Evolutionary conservation across 495 filamentous ascomycete species (phyloP).

Genomic region (Aspergillus baeticus): DNA sequence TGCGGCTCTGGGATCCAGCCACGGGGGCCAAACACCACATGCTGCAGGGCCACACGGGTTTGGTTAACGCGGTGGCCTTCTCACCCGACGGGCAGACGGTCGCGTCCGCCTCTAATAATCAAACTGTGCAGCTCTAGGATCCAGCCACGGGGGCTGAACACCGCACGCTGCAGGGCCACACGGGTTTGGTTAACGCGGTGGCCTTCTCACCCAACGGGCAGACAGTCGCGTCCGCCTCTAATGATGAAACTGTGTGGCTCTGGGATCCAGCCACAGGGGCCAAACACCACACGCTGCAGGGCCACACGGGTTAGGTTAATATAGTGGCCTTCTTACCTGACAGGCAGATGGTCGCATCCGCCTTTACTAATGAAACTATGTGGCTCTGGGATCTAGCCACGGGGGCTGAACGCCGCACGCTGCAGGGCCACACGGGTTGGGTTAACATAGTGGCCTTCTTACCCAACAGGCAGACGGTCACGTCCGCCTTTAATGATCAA

Average conservation of each 20-base stretch:
- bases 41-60: background rate
- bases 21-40: background rate
- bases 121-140: background rate
- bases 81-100: background rate
- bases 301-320: too few species aligned
- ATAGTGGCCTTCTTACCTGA: constrained; percentile 1
- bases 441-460: background rate
- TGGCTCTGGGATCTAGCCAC: constrained; percentile 1
- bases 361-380: background rate
- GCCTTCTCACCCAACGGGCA: constrained; percentile 9
- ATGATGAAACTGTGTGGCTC: background rate
- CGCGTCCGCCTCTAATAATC: background rate
- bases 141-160: background rate
- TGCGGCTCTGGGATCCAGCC: background rate
- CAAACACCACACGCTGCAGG: too few species aligned
- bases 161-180: background rate
- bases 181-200: too few species aligned
- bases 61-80: background rate
- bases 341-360: background rate
- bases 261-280: background rate
- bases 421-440: too few species aligned
- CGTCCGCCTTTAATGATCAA: background rate
- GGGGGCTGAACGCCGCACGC: background rate
- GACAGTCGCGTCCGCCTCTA: background rate
- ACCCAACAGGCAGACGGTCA: background rate